Conservation (phyloP, 805 yeast genomes). For the Metschnikowia santaceciliae region DNA sequence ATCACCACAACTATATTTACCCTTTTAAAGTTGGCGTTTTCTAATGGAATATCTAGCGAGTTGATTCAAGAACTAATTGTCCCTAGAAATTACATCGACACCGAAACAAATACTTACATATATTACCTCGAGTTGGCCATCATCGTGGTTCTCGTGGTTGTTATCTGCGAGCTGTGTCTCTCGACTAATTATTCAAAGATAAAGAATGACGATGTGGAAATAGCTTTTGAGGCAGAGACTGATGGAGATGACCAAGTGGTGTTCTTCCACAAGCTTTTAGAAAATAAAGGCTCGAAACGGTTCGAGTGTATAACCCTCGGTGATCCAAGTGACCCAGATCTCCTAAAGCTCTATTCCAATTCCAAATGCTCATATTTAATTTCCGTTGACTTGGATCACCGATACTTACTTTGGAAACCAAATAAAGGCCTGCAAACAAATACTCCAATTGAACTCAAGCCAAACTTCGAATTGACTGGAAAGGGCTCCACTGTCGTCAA, state of each 20-base stretch:
- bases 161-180: neutral
- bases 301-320: conserved; percentile 32
- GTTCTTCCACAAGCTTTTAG: conserved; percentile 8
- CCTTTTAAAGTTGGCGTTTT: neutral
- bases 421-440: neutral
- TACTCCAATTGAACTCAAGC: neutral
- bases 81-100: neutral
- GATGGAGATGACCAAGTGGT: conserved; percentile 1
- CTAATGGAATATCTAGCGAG: neutral
- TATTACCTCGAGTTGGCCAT: conserved; percentile 56
- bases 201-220: neutral
- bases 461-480: conserved; percentile 24
- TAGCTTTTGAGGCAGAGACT: neutral
- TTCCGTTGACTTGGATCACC: conserved; percentile 70
- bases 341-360: conserved; percentile 57
- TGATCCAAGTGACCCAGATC: conserved; percentile 57
- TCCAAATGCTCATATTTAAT: conserved; percentile 59
- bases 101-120: conserved; percentile 31
- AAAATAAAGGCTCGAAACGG: conserved; percentile 15
- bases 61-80: neutral
- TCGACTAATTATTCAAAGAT: neutral
- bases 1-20: neutral
- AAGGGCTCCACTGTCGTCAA: conserved; percentile 29
- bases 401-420: conserved; percentile 72
- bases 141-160: conserved; percentile 24